A percentile compares a stretch with the other conserved stretches of the same genome.
These are phyloP conservation scores for Sporothrix globosa DNA, from an alignment of 2,329 filamentous ascomycete species.

Conservation along the genomic window DNA sequence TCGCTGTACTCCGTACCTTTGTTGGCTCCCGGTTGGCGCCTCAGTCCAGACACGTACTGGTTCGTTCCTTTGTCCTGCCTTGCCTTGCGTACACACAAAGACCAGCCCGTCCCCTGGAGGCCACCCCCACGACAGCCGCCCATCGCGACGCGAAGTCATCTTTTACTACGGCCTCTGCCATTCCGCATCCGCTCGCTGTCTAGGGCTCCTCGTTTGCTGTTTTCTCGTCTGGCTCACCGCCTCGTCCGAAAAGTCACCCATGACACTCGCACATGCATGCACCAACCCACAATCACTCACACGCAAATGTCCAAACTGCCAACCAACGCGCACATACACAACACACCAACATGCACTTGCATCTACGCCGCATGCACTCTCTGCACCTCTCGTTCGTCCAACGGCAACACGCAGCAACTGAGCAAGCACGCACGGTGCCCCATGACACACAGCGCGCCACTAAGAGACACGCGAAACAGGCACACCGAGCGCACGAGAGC, in stretches of 20 bases:
- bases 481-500: slow-evolving; percentile 8
- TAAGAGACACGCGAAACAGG: neutral
- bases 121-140: neutral
- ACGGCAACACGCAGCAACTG: slow-evolving; percentile 1
- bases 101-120: neutral
- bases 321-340: slow-evolving; percentile 5
- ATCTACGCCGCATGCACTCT: neutral
- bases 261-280: slow-evolving; percentile 23
- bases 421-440: slow-evolving; percentile 10
- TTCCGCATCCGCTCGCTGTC: neutral
- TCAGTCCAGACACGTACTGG: neutral
- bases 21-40: slow-evolving; percentile 5
- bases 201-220: neutral
- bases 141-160: neutral
- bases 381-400: neutral
- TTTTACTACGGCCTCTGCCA: neutral
- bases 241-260: slow-evolving; percentile 10
- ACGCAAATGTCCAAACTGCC: neutral
- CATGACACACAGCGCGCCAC: slow-evolving; percentile 16
- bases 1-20: neutral
- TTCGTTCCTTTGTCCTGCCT: neutral
- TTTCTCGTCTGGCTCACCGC: slow-evolving; percentile 23
- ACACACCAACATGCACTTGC: neutral
- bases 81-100: neutral
- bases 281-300: slow-evolving; percentile 18